These are phyloP conservation scores for Neonectria hederae DNA, from an alignment of 2,329 filamentous ascomycete species.

Conservation along the genomic window DNA sequence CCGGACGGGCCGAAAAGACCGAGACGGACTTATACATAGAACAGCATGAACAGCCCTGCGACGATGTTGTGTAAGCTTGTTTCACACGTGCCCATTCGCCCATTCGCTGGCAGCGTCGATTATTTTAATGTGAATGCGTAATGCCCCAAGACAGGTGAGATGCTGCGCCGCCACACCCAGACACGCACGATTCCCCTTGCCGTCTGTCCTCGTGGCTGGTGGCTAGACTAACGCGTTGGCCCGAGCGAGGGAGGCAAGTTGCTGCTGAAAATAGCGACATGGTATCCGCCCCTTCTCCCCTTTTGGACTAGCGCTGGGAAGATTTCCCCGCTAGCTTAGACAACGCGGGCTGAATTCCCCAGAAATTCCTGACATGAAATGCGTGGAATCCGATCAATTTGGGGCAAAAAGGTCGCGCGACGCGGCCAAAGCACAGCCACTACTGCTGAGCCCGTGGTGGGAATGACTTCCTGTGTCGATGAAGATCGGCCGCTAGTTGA, in stretches of 20 bases:
- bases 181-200: too few relatives aligned
- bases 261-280: constrained; percentile 4
- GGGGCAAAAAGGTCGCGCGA: neutral
- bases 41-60: too few relatives aligned
- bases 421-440: neutral
- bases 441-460: neutral
- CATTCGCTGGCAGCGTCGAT: neutral
- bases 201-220: neutral
- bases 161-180: neutral
- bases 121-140: neutral
- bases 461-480: neutral
- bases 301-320: neutral
- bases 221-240: neutral
- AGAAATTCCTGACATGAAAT: neutral
- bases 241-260: neutral
- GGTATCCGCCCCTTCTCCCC: too few relatives aligned
- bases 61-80: too few relatives aligned
- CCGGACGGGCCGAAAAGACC: neutral
- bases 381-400: neutral
- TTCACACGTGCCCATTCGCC: neutral
- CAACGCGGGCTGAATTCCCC: neutral
- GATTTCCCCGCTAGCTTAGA: neutral
- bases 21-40: too few relatives aligned
- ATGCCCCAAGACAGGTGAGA: neutral
- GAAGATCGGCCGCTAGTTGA: neutral